A percentile compares a stretch with the other conserved stretches of the same genome.
Conservation (phyloP, 345 rosid species). For the Salix exigua region DNA sequence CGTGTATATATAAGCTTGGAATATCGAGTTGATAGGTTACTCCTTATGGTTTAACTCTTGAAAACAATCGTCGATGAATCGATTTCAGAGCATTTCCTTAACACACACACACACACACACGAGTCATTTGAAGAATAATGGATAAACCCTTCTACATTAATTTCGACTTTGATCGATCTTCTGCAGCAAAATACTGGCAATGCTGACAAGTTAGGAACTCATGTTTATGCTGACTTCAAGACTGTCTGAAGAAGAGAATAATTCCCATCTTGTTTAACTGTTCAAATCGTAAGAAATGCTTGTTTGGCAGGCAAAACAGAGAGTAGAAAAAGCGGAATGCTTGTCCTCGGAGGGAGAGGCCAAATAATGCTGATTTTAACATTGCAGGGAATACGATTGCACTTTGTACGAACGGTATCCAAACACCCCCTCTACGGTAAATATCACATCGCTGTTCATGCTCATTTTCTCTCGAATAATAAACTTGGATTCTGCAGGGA, state of each 20-base stretch:
- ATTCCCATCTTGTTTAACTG: not conserved
- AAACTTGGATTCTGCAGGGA: constrained; percentile 3
- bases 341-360: not conserved
- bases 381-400: no score
- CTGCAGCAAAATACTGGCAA: not conserved
- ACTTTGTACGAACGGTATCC: no score
- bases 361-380: no score
- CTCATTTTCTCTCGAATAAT: not conserved
- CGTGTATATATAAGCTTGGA: no score
- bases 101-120: not conserved
- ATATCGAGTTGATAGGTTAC: no score
- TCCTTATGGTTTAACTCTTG: no score
- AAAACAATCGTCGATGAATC: no score
- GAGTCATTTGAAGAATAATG: not conserved
- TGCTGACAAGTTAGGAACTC: not conserved
- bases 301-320: not conserved
- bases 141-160: not conserved
- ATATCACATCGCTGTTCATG: no score
- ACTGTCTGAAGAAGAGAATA: not conserved
- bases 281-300: not conserved
- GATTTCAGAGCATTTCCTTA: no score
- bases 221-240: not conserved
- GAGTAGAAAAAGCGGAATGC: not conserved
- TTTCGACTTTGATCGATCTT: not conserved
- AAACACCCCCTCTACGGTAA: no score